phyloP scores from a whole-genome alignment of 192 early-diverging fungal genomes.

The Coemansia sp. region DNA sequence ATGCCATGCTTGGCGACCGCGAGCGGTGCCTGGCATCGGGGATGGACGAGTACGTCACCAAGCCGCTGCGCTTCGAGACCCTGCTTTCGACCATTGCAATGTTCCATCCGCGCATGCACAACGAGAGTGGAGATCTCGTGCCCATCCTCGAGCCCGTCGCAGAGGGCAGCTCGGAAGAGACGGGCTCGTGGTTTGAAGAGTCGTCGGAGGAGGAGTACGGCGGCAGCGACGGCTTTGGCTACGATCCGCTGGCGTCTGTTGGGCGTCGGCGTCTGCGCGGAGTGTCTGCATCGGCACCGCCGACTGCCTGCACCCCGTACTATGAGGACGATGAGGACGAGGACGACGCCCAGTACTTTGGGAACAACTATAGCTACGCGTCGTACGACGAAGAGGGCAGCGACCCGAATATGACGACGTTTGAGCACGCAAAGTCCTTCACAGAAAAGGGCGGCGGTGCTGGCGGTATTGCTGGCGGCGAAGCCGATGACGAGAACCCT shows the following conservation, averaged over 20 bases:
- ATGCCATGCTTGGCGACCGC: constrained; percentile 89
- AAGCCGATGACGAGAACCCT: constrained; percentile 14
- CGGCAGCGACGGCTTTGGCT: background rate
- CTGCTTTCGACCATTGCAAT: constrained; percentile 43
- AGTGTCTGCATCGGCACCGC: background rate
- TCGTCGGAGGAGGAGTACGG: background rate
- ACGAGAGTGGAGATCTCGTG: constrained; percentile 40
- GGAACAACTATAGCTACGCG: background rate
- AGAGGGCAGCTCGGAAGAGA: background rate
- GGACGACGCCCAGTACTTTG: background rate
- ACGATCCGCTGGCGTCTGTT: background rate
- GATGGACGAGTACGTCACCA: constrained; percentile 80
- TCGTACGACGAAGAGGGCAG: background rate
- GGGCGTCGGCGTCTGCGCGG: background rate
- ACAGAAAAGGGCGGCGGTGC: background rate
- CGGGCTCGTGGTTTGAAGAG: background rate
- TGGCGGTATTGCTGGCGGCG: background rate
- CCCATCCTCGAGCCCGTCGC: constrained; percentile 27
- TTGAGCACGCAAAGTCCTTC: constrained; percentile 5
- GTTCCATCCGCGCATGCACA: constrained; percentile 52
- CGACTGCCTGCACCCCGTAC: background rate
- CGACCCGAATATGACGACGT: constrained; percentile 14
- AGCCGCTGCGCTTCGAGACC: constrained; percentile 55
- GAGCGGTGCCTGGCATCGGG: constrained; percentile 80
- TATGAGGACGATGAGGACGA: background rate